Percentiles rank a stretch among this genome's conserved stretches.
phyloP scores from a whole-genome alignment of 1,139 yeast genomes.

The Scheffersomyces illinoinensis region DNA sequence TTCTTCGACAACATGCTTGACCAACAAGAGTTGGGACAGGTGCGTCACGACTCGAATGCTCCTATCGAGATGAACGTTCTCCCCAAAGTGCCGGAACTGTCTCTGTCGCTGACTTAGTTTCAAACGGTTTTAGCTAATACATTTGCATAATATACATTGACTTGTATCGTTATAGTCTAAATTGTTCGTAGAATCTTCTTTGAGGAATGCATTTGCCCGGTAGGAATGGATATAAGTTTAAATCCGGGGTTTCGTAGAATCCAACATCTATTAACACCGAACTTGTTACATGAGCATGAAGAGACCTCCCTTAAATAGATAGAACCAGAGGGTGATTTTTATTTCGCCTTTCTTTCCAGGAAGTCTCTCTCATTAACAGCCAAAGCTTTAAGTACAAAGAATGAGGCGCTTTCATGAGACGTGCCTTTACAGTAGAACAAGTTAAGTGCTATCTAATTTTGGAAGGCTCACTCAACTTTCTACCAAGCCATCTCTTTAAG shows the following conservation, averaged over 20 bases:
- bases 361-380: no score
- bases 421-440: no score
- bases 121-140: background rate
- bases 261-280: no score
- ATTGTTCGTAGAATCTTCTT: background rate
- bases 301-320: no score
- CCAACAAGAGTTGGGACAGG: constrained; percentile 41
- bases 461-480: no score
- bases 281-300: no score
- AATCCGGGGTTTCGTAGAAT: background rate
- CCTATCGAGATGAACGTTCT: constrained; percentile 21
- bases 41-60: constrained; percentile 14
- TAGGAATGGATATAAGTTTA: background rate
- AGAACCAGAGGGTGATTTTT: no score
- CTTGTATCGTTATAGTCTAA: background rate
- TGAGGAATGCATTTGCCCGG: background rate
- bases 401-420: no score
- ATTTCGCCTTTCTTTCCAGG: no score
- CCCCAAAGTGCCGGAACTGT: constrained; percentile 8
- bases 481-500: no score
- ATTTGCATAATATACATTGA: background rate
- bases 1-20: constrained; percentile 82
- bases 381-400: no score
- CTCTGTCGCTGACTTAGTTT: background rate
- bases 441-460: no score